These are phyloP conservation scores for Ogataea thermomethanolica DNA, from an alignment of 805 yeast genomes.

Conservation along the genomic window DNA sequence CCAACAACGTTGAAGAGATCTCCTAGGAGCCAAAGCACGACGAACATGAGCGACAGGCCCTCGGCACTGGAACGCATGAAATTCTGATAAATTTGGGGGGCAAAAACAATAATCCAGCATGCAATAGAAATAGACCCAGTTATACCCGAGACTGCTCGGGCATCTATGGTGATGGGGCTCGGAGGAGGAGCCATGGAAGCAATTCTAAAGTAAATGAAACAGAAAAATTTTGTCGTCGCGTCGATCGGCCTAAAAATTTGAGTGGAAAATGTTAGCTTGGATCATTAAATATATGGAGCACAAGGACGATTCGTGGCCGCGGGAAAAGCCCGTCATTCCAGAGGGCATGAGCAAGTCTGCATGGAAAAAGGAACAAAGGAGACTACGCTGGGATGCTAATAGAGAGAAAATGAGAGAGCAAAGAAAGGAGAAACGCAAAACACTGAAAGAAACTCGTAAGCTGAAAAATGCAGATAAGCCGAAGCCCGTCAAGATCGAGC, in stretches of 20 bases:
- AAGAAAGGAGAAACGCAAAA: constrained; percentile 54
- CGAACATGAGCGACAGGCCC: constrained; percentile 82
- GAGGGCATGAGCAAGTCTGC: constrained; percentile 85
- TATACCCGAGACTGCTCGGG: constrained; percentile 73
- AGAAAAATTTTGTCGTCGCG: constrained; percentile 8
- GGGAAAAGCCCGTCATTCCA: constrained; percentile 43
- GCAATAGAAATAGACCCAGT: constrained; percentile 89
- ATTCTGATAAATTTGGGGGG: constrained; percentile 94
- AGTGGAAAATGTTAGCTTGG: no score
- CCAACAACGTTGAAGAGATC: constrained; percentile 93
- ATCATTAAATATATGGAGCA: not conserved
- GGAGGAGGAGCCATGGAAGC: constrained; percentile 54
- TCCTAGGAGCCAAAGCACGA: constrained; percentile 88
- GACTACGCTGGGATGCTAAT: constrained; percentile 53
- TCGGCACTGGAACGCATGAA: constrained; percentile 82
- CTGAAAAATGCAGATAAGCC: constrained; percentile 23
- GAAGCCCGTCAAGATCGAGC: constrained; percentile 37
- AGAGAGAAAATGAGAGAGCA: constrained; percentile 56
- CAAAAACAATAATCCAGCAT: constrained; percentile 97
- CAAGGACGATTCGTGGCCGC: constrained; percentile 4
- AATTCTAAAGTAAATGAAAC: constrained; percentile 3
- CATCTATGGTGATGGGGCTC: constrained; percentile 61
- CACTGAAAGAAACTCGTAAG: constrained; percentile 31
- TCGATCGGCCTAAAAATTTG: constrained; percentile 7
- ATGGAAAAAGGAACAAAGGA: constrained; percentile 70